Evolutionary conservation across 768 basidiomycete genomes (phyloP).

Genomic region (Fistulinella prunicolor): DNA sequence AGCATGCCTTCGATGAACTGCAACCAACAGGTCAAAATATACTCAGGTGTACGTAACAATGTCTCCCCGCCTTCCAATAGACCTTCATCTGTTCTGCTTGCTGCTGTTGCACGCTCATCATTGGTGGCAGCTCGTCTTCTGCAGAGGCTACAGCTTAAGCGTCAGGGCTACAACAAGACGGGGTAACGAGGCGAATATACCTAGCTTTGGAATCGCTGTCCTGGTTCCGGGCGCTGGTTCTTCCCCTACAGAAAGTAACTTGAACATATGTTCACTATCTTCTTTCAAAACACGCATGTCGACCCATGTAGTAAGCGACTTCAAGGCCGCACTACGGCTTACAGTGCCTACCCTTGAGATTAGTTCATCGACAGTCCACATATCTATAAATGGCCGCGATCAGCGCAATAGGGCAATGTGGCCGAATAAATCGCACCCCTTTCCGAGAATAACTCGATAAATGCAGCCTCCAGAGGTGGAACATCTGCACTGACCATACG

Average conservation of each 20-base stretch:
- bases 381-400: constrained; percentile 38
- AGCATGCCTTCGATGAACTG: constrained; percentile 93
- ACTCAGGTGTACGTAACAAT: neutral
- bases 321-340: constrained; percentile 61
- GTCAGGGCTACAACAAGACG: neutral
- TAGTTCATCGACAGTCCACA: constrained; percentile 72
- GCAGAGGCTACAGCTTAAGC: constrained; percentile 22
- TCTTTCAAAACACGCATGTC: constrained; percentile 80
- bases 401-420: neutral
- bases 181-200: constrained; percentile 12
- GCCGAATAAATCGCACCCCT: constrained; percentile 42
- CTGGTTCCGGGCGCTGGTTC: constrained; percentile 34
- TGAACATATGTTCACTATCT: constrained; percentile 55
- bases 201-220: constrained; percentile 21
- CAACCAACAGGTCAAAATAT: constrained; percentile 1
- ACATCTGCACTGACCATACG: constrained; percentile 73
- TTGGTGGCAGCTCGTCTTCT: constrained; percentile 47
- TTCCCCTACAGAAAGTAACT: constrained; percentile 61
- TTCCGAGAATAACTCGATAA: constrained; percentile 81
- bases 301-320: constrained; percentile 80
- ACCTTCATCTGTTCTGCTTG: constrained; percentile 84
- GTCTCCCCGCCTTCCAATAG: constrained; percentile 71
- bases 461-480: constrained; percentile 85
- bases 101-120: constrained; percentile 63
- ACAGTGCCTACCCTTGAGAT: constrained; percentile 59